Conservation (phyloP, 495 filamentous ascomycete species). For the Xylaria grammica region DNA sequence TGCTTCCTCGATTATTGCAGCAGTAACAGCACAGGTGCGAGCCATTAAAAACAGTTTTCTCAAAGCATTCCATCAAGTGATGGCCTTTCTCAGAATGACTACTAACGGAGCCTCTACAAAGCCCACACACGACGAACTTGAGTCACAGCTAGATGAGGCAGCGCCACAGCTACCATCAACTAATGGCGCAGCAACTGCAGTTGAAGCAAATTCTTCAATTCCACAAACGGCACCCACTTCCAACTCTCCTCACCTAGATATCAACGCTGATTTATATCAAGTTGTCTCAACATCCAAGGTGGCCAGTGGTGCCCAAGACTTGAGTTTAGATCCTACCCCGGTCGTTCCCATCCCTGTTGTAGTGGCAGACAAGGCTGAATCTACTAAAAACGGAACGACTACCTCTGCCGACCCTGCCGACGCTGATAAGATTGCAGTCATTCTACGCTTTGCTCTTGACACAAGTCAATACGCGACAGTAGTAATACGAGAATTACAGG, state of each 20-base stretch:
- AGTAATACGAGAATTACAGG: slow-evolving; percentile 79
- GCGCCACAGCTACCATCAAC: slow-evolving; percentile 13
- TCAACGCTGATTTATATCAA: not conserved
- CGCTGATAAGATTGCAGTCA: slow-evolving; percentile 71
- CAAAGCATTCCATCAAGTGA: slow-evolving; percentile 22
- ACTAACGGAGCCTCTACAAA: slow-evolving; percentile 30
- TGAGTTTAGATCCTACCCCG: not conserved
- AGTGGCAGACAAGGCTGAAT: not conserved
- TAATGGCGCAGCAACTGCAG: not conserved
- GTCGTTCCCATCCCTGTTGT: not conserved
- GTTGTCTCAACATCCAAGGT: not conserved
- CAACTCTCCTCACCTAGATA: not conserved
- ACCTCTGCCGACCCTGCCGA: slow-evolving; percentile 25
- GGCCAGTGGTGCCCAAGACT: not conserved
- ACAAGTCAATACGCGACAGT: slow-evolving; percentile 94
- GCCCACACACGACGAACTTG: slow-evolving; percentile 15
- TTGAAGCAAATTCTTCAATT: not conserved
- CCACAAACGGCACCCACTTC: not conserved
- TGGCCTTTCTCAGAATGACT: slow-evolving; percentile 22
- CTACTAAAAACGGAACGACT: not conserved
- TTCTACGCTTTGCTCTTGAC: slow-evolving; percentile 83
- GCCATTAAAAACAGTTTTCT: slow-evolving; percentile 17
- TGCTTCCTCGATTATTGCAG: slow-evolving; percentile 19
- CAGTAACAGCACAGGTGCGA: slow-evolving; percentile 35
- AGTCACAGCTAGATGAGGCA: slow-evolving; percentile 1